Conservation (phyloP, 139 green algal genomes). For the Chara braunii region DNA sequence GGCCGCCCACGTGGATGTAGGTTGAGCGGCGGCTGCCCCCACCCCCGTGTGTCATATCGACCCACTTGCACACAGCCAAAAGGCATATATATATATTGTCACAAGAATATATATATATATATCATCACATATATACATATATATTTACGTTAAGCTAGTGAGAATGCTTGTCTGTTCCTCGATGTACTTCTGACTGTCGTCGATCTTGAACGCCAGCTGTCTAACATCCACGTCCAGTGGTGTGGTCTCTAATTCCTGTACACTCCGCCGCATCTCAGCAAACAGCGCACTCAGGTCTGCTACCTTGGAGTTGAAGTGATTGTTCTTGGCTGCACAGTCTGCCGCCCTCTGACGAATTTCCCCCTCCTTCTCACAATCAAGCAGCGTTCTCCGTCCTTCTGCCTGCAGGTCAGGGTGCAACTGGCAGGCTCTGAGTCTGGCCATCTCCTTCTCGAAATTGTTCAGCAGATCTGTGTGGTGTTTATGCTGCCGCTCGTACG, state of each 20-base stretch:
- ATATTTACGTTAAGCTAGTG: no score
- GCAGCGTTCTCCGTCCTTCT: slow-evolving; percentile 38
- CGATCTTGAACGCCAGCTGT: slow-evolving; percentile 41
- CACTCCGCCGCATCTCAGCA: no score
- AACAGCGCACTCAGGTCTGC: slow-evolving; percentile 47
- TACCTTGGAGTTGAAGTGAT: slow-evolving; percentile 63
- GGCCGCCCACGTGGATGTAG: no score
- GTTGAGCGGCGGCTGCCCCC: no score
- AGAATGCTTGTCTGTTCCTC: slow-evolving; percentile 52
- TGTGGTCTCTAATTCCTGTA: not conserved
- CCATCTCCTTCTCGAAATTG: slow-evolving; percentile 65
- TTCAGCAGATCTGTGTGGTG: slow-evolving; percentile 55
- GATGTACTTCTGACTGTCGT: slow-evolving; percentile 46
- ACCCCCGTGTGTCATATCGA: no score
- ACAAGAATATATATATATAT: no score
- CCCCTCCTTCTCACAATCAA: slow-evolving; percentile 56
- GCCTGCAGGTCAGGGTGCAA: slow-evolving; percentile 50
- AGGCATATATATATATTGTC: no score
- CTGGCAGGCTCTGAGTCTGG: slow-evolving; percentile 46
- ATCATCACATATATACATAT: no score
- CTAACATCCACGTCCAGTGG: slow-evolving; percentile 4
- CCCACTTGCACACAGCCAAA: no score
- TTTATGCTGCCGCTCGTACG: slow-evolving; percentile 39
- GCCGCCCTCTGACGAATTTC: slow-evolving; percentile 56
- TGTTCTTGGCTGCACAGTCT: slow-evolving; percentile 51